Percentiles rank a stretch among this genome's conserved stretches.
Evolutionary conservation across 768 basidiomycete species (phyloP).

Genomic region (Sistotremastrum niveocremeum): DNA sequence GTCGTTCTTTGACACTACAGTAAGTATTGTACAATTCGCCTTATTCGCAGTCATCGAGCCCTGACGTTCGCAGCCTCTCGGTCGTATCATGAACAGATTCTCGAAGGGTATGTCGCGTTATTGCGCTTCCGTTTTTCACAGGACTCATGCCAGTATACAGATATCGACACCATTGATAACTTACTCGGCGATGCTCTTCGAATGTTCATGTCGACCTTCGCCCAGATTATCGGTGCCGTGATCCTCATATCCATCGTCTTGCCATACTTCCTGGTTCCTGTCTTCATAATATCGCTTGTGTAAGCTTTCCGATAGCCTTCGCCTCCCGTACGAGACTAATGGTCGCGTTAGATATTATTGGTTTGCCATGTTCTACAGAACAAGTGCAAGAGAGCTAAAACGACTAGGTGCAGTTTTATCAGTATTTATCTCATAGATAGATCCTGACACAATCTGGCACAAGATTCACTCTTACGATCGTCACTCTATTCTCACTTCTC

Average conservation of each 20-base stretch:
- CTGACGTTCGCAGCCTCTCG: constrained; percentile 40
- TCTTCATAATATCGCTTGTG: too few relatives aligned
- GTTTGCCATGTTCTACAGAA: constrained; percentile 70
- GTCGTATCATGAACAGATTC: constrained; percentile 84
- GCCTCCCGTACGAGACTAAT: constrained; percentile 25
- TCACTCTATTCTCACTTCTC: constrained; percentile 88
- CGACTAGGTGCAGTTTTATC: constrained; percentile 11
- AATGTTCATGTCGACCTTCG: constrained; percentile 51
- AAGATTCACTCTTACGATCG: constrained; percentile 75
- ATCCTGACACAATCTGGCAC: neutral
- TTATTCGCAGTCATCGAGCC: constrained; percentile 2
- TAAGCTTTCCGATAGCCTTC: constrained; percentile 66
- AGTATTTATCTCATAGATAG: neutral
- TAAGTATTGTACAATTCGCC: constrained; percentile 15
- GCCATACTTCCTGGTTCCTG: too few relatives aligned
- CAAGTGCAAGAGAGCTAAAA: constrained; percentile 80
- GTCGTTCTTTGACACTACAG: constrained; percentile 83
- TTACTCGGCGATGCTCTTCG: constrained; percentile 60
- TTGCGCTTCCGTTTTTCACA: neutral
- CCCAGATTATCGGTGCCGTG: constrained; percentile 58
- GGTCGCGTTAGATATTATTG: constrained; percentile 43
- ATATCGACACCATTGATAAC: constrained; percentile 75
- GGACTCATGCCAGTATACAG: constrained; percentile 17
- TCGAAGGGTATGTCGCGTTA: constrained; percentile 42
- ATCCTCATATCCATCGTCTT: constrained; percentile 37